These are phyloP conservation scores for Euphorbia lathyris DNA, from an alignment of 345 rosid genomes.

Conservation along the genomic window DNA sequence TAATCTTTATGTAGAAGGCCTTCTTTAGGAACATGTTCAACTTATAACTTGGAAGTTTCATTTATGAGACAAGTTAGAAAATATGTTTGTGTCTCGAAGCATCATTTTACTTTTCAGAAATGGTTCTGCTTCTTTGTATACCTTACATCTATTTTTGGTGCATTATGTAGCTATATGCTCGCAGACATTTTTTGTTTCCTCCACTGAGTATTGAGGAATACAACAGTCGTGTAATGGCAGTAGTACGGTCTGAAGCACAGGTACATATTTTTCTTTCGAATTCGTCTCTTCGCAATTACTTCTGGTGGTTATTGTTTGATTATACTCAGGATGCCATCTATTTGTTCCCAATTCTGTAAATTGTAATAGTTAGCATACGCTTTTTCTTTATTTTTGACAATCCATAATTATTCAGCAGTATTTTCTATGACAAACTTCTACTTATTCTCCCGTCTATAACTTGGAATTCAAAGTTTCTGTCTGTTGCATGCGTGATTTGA, in stretches of 20 bases:
- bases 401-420: neutral
- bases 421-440: neutral
- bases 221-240: constrained; percentile 70
- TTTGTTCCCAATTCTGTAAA: neutral
- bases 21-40: neutral
- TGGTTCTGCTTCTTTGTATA: neutral
- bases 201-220: constrained; percentile 72
- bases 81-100: neutral
- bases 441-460: no score
- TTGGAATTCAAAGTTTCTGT: no score
- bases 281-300: neutral
- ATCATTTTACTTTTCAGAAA: no score
- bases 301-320: neutral
- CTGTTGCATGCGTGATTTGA: no score
- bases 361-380: neutral
- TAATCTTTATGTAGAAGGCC: neutral
- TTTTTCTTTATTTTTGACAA: neutral
- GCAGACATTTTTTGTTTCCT: constrained; percentile 83
- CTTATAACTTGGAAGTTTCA: neutral
- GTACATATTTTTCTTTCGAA: constrained; percentile 27
- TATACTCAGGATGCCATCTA: neutral
- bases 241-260: constrained; percentile 93
- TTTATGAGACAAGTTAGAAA: neutral
- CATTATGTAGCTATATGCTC: constrained; percentile 69
- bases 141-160: constrained; percentile 21